Evolutionary conservation across 2,329 filamentous ascomycete genomes (phyloP).

Genomic region (Aspergillus japonicus): DNA sequence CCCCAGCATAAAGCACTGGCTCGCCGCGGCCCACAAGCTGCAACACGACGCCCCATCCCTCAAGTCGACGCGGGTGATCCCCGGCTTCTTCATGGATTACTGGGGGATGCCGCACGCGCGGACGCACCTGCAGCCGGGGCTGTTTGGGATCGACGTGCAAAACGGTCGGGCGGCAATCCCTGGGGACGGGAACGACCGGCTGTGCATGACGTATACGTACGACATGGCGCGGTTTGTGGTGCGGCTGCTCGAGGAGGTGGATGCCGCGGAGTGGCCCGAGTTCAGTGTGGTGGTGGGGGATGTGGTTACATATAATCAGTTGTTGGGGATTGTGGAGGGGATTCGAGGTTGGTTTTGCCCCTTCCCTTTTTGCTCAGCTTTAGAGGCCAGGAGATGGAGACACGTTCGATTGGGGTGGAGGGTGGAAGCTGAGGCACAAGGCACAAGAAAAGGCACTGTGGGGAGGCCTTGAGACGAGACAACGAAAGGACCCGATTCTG

Average conservation of each 20-base stretch:
- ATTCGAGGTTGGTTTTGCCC: constrained; percentile 35
- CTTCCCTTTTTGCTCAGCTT: neutral
- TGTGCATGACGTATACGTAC: constrained; percentile 50
- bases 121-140: constrained; percentile 41
- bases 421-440: too few relatives aligned
- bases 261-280: constrained; percentile 45
- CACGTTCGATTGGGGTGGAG: too few relatives aligned
- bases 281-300: constrained; percentile 41
- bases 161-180: constrained; percentile 50
- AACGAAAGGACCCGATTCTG: too few relatives aligned
- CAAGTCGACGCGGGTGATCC: constrained; percentile 41
- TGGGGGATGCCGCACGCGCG: constrained; percentile 41
- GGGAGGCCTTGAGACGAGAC: too few relatives aligned
- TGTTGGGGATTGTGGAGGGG: constrained; percentile 46
- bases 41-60: constrained; percentile 31
- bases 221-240: constrained; percentile 52
- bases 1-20: constrained; percentile 32
- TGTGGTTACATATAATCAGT: constrained; percentile 46
- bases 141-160: constrained; percentile 47
- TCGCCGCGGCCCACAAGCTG: constrained; percentile 30
- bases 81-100: constrained; percentile 51
- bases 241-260: constrained; percentile 41
- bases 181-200: constrained; percentile 46
- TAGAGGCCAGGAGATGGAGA: neutral
- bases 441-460: too few relatives aligned